Percentiles rank a stretch among this genome's conserved stretches.
Evolutionary conservation across 202 grass and related monocot species (phyloP).

Genomic region (Setaria viridis): DNA sequence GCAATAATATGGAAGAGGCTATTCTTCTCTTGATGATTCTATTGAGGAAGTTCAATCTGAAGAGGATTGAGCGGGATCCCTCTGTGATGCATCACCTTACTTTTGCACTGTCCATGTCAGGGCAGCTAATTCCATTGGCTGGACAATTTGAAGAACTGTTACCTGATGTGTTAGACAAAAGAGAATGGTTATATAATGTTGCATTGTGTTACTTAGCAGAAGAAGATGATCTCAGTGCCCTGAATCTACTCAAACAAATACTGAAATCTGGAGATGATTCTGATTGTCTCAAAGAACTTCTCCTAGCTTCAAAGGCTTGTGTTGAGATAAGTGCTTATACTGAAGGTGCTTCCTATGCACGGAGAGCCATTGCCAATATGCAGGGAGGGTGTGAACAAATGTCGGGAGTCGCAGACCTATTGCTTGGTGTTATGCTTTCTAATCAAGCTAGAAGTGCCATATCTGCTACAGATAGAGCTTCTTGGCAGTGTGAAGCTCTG

Average conservation of each 20-base stretch:
- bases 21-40: constrained; percentile 93
- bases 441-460: constrained; percentile 72
- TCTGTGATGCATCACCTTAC: constrained; percentile 83
- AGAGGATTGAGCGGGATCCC: constrained; percentile 72
- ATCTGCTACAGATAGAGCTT: constrained; percentile 79
- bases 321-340: constrained; percentile 51
- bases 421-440: constrained; percentile 80
- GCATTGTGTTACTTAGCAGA: constrained; percentile 95
- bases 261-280: constrained; percentile 70
- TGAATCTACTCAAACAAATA: constrained; percentile 74
- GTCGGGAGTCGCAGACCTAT: constrained; percentile 60
- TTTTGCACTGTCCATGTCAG: constrained; percentile 87
- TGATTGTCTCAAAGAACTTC: constrained; percentile 70
- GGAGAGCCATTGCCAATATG: constrained; percentile 67
- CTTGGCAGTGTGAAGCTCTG: constrained; percentile 74
- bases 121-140: constrained; percentile 67
- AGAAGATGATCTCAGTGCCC: constrained; percentile 73
- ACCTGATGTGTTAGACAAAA: constrained; percentile 71
- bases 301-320: constrained; percentile 89
- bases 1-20: constrained; percentile 94
- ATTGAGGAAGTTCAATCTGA: constrained; percentile 81
- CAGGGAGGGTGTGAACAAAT: constrained; percentile 56
- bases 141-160: constrained; percentile 76
- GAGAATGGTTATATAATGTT: constrained; percentile 78
- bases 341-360: constrained; percentile 74